A percentile compares a stretch with the other conserved stretches of the same genome.
Conservation (phyloP, 179 eudicot species). For the Dionaea muscipula region DNA sequence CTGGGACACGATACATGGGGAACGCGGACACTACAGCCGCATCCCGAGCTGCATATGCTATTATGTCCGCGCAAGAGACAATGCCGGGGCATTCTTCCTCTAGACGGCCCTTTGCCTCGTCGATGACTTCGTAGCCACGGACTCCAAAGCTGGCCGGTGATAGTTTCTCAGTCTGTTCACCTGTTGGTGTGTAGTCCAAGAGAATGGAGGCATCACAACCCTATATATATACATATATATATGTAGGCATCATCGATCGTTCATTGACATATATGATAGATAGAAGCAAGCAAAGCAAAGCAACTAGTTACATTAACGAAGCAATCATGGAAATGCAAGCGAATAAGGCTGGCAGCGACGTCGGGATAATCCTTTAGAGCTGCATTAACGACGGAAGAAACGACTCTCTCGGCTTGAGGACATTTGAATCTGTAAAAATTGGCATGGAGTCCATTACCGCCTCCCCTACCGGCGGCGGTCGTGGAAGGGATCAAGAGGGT, state of each 20-base stretch:
- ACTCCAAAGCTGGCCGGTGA: constrained; percentile 19
- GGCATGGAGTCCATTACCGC: not conserved
- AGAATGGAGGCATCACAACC: constrained; percentile 38
- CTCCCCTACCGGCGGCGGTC: not conserved
- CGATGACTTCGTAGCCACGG: constrained; percentile 21
- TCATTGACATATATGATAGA: not conserved
- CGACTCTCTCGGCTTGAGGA: constrained; percentile 15
- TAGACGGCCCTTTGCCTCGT: constrained; percentile 13
- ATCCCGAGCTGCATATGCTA: constrained; percentile 18
- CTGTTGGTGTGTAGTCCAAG: constrained; percentile 18
- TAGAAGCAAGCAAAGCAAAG: not conserved
- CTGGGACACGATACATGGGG: constrained; percentile 8
- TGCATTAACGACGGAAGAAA: not conserved
- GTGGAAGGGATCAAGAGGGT: not conserved
- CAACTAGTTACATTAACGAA: constrained; percentile 18
- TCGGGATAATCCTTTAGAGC: constrained; percentile 1
- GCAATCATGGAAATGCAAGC: constrained; percentile 19
- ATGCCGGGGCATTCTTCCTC: constrained; percentile 19
- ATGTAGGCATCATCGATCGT: no score
- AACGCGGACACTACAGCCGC: not conserved
- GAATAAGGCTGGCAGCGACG: constrained; percentile 13
- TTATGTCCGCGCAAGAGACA: constrained; percentile 25
- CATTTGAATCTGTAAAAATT: constrained; percentile 13
- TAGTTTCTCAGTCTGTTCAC: constrained; percentile 12
- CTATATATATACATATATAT: constrained; percentile 5